Percentiles rank a stretch among this genome's conserved stretches.
Conservation (phyloP, 1,284 basidiomycete genomes). For the Naganishia albida region DNA sequence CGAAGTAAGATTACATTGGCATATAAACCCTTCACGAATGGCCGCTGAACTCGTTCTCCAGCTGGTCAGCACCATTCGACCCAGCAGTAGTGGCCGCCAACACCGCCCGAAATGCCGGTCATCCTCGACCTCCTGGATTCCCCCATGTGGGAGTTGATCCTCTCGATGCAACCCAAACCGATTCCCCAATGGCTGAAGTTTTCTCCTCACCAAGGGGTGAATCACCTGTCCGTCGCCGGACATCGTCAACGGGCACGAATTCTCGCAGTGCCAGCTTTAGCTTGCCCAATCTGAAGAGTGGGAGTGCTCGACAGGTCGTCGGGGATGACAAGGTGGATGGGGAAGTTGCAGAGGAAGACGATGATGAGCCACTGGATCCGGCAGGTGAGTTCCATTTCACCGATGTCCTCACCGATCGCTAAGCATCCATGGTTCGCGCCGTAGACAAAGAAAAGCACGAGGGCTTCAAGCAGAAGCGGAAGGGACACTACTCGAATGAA, state of each 20-base stretch:
- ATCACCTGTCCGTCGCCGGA: constrained; percentile 32
- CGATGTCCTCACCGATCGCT: constrained; percentile 5
- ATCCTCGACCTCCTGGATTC: constrained; percentile 17
- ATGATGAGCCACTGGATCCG: constrained; percentile 79
- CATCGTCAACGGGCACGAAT: constrained; percentile 45
- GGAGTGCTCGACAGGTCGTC: constrained; percentile 36
- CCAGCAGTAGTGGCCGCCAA: constrained; percentile 57
- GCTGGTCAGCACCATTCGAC: constrained; percentile 54
- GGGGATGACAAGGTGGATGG: constrained; percentile 31
- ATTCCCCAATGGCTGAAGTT: constrained; percentile 3
- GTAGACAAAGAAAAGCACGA: constrained; percentile 76
- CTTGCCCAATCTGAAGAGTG: constrained; percentile 65
- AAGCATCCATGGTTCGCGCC: constrained; percentile 13
- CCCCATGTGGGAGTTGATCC: neutral
- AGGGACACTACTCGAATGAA: constrained; percentile 85
- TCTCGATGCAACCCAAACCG: neutral
- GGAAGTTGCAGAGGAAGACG: constrained; percentile 62
- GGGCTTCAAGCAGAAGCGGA: constrained; percentile 77
- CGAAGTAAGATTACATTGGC: constrained; percentile 47
- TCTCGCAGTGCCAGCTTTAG: constrained; percentile 81
- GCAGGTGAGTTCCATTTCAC: constrained; percentile 62
- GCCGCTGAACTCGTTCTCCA: neutral
- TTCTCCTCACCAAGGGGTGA: constrained; percentile 26
- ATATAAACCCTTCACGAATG: neutral
- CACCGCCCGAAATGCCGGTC: constrained; percentile 45